phyloP scores from a whole-genome alignment of 2,329 filamentous ascomycete species.

The Fusarium sp. region DNA sequence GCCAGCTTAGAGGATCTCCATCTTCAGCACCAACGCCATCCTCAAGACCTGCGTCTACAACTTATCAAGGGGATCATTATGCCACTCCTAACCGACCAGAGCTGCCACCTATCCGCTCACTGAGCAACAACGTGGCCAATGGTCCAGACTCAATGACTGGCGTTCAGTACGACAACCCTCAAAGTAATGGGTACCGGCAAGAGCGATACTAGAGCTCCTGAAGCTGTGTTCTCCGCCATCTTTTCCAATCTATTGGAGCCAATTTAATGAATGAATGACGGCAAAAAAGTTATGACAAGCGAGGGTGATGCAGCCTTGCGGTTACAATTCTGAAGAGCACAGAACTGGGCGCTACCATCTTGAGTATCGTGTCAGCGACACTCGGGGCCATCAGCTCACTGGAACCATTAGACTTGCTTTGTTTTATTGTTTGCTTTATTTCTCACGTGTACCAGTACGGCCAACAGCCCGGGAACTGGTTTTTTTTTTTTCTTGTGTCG shows the following conservation, averaged over 20 bases:
- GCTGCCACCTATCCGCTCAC: slow-evolving; percentile 66
- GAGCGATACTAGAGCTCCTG: slow-evolving; percentile 50
- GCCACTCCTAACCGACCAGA: slow-evolving; percentile 56
- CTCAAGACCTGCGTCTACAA: slow-evolving; percentile 31
- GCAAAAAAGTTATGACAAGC: slow-evolving; percentile 44
- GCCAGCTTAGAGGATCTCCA: slow-evolving; percentile 55
- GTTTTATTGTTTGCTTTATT: slow-evolving; percentile 23
- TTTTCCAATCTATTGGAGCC: slow-evolving; percentile 25
- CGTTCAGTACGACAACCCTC: slow-evolving; percentile 68
- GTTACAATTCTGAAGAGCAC: slow-evolving; percentile 23
- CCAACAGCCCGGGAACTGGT: slow-evolving; percentile 20
- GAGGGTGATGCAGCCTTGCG: slow-evolving; percentile 21
- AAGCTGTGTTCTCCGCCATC: slow-evolving; percentile 5
- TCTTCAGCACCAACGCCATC: slow-evolving; percentile 32
- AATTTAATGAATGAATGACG: slow-evolving; percentile 45
- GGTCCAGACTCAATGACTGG: slow-evolving; percentile 72
- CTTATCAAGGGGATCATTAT: slow-evolving; percentile 49
- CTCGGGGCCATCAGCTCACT: slow-evolving; percentile 21
- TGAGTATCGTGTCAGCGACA: slow-evolving; percentile 12
- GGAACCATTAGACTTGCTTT: slow-evolving; percentile 38
- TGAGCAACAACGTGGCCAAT: slow-evolving; percentile 57
- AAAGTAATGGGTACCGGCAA: slow-evolving; percentile 59
- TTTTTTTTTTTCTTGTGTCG: slow-evolving; percentile 14
- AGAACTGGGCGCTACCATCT: slow-evolving; percentile 15
- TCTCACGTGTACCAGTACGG: slow-evolving; percentile 35